Percentiles rank a stretch among this genome's conserved stretches.
Evolutionary conservation across 2,329 filamentous ascomycete genomes (phyloP).

Genomic region (Botryotinia convoluta): DNA sequence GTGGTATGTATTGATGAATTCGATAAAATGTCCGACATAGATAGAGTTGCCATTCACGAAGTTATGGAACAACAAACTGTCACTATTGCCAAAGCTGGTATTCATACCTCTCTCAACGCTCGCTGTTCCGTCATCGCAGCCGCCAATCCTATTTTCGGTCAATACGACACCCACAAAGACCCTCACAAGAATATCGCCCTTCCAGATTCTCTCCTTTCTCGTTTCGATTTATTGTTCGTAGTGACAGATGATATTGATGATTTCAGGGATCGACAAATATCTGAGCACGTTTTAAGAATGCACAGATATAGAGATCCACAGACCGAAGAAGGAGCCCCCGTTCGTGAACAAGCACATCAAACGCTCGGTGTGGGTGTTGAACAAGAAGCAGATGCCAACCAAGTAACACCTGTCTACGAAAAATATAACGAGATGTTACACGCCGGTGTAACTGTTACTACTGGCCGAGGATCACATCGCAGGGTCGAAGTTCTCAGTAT

Average conservation of each 20-base stretch:
- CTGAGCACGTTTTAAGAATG: slow-evolving; percentile 96
- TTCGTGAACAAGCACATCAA: slow-evolving; percentile 83
- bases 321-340: slow-evolving; percentile 89
- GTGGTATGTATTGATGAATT: slow-evolving; percentile 99
- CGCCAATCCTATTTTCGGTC: slow-evolving; percentile 95
- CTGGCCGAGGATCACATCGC: slow-evolving; percentile 70
- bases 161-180: slow-evolving; percentile 98
- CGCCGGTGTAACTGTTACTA: slow-evolving; percentile 76
- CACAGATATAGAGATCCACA: slow-evolving; percentile 91
- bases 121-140: slow-evolving; percentile 95
- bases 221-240: slow-evolving; percentile 97
- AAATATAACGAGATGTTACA: slow-evolving; percentile 97
- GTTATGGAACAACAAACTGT: slow-evolving; percentile 99
- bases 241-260: slow-evolving; percentile 99
- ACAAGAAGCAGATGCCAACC: slow-evolving; percentile 67
- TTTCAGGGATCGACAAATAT: slow-evolving; percentile 82
- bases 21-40: slow-evolving; percentile 99
- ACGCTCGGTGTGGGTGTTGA: slow-evolving; percentile 84
- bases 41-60: slow-evolving; percentile 98
- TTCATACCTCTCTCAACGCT: slow-evolving; percentile 95
- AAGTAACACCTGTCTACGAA: slow-evolving; percentile 85
- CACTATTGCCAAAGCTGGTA: slow-evolving; percentile 97
- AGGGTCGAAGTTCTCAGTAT: slow-evolving; percentile 89
- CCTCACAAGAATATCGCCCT: slow-evolving; percentile 98
- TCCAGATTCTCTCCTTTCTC: slow-evolving; percentile 91